phyloP scores from a whole-genome alignment of 176 grass and related monocot species.

The Zoysia pacifica region DNA sequence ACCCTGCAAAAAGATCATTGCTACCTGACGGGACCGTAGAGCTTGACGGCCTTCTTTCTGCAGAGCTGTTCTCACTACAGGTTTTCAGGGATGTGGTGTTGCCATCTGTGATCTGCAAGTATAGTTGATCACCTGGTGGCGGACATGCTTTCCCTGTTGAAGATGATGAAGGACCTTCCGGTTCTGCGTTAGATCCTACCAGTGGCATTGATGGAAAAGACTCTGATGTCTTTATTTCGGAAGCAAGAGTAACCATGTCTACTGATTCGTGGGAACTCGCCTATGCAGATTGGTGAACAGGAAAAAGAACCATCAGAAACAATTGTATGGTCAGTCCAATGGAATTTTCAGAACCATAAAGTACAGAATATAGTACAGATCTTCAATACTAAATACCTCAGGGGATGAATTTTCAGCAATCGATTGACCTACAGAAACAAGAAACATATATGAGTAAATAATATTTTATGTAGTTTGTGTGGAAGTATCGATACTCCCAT shows the following conservation, averaged over 20 bases:
- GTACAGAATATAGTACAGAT: not conserved
- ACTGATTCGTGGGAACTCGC: constrained; percentile 15
- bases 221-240: constrained; percentile 47
- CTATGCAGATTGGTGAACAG: constrained; percentile 18
- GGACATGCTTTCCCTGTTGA: constrained; percentile 52
- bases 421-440: constrained; percentile 63
- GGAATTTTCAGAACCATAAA: constrained; percentile 1
- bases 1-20: constrained; percentile 24
- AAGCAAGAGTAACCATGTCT: constrained; percentile 20
- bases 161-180: constrained; percentile 37
- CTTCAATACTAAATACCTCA: constrained; percentile 52
- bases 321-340: not conserved
- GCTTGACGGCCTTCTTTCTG: constrained; percentile 27
- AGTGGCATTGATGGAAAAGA: constrained; percentile 53
- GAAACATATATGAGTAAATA: constrained; percentile 36
- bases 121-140: constrained; percentile 54
- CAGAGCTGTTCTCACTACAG: constrained; percentile 34
- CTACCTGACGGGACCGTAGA: constrained; percentile 36
- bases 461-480: not conserved
- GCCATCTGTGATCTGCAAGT: constrained; percentile 53
- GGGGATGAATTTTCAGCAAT: constrained; percentile 34
- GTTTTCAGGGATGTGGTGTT: constrained; percentile 61
- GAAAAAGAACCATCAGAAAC: constrained; percentile 14
- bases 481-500: constrained; percentile 20
- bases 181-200: constrained; percentile 14